Base-by-base conservation (phyloP, 2,329 filamentous ascomycete genomes). In the Talaromyces sp. region DNA sequence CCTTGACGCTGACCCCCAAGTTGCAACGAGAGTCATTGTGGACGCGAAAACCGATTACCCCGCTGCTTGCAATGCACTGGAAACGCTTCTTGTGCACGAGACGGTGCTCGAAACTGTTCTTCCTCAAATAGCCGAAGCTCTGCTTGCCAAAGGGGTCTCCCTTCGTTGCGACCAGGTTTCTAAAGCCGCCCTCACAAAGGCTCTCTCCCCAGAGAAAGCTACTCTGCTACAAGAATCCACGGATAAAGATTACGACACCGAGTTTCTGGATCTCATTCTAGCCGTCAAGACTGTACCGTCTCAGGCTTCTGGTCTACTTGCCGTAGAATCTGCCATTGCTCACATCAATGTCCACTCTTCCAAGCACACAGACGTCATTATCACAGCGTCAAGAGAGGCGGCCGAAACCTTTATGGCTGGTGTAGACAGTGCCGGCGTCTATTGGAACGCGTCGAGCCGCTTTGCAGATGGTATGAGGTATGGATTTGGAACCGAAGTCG, bases 381-480 rank as follows among this genome's bases (percentile, higher is more conserved):
- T 98, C 63, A 98, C 93, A 0, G 78, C 85, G 5, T 85, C 86
- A 27, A 74, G 80, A 54, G 80, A 81, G 10, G 80, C 86, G 32
- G 93, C 95, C 4, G 88, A 96, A 69, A 80, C 81, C 55, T 99
- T 98, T 80, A 90, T 96, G 84, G 84, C 86, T 51, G 86, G 86
- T 61, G 86, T 98, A 56, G 95, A 98, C 77, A 91, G 91, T 29
- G 89, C 92, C 0, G 93, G 93, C 57, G 93, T 93, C 19, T 99
- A 96, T 82, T 97, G 93, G 92, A 99, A 99, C 73, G 90, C 92
- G 8, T 96, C 91, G 26, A 96, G 91, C 9, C 86, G 95, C 56
- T 93, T 99, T 78, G 92, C 93, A 6, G 95, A 99, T 74, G 95
- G 95, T 8, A 97, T 96, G 89, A 84, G 95, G 49, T 98, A 96